Base-by-base conservation (phyloP, 306 rosid species). In the Pachyrhizus erosus region DNA sequence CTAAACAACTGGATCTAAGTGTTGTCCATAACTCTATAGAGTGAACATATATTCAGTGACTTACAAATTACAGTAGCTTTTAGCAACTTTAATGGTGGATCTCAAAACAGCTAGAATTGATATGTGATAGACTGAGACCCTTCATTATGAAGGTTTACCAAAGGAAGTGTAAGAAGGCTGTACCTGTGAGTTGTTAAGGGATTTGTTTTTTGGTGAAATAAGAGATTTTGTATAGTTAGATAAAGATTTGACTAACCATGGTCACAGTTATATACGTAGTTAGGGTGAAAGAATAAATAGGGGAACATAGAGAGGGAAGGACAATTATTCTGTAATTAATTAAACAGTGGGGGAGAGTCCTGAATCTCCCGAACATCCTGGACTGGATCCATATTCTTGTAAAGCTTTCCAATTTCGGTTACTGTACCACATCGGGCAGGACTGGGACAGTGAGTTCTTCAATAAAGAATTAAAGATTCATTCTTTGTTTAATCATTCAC, bases 21-120 rank as follows among this genome's bases (percentile, higher is more conserved):
- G 20, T 55, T 55, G 62, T 23, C 61, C 15, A 33, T 65, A 64
- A 45, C 33, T 15, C 42, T 9, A 23, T 46, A 21, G 43, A 75
- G 12, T 67, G 84, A 72, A 43, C 14, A 73, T 68, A 46, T 13
- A 17, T 48, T 17, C 23, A 33, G 66, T 80, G 54, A 29, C 61
- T 60, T 45, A 2, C 58, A 69, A 71, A 21, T 80, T 15, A n/a
- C 80, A 48, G 27, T 65, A 61, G 23, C 40, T 40, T 34, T 46
- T 61, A 23, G 14, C 65, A 33, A 26, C 45, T 45, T 10, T 21
- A 68, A 9, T 42, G 71, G 29, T 37, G 62, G 62, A 49, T 74
- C 34, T 66, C 39, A 17, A 9, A 9, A 39, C 43, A 8, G 5
- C 39, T 34, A 4, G 39, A 34, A 27, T 70, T 40, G 49, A 26